phyloP scores from a whole-genome alignment of 2,329 filamentous ascomycete species.

The Gliomastix tumulicola region DNA sequence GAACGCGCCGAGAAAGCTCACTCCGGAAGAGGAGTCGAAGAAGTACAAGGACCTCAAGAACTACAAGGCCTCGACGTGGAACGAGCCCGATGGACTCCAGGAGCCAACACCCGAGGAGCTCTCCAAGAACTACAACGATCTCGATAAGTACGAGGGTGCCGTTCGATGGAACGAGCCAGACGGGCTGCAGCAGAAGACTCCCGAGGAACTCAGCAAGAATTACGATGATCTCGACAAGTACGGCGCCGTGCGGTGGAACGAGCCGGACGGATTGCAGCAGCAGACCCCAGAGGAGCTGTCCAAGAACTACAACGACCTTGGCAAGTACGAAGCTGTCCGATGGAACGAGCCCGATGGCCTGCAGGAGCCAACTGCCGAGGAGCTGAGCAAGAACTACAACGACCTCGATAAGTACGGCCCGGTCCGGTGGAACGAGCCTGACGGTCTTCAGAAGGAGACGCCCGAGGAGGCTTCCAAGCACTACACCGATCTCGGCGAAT shows the following conservation, averaged over 20 bases:
- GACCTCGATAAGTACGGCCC: conserved; percentile 31
- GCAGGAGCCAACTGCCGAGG: conserved; percentile 15
- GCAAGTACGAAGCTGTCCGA: conserved; percentile 14
- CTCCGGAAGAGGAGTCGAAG: conserved; percentile 20
- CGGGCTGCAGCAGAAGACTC: conserved; percentile 10
- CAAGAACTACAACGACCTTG: conserved; percentile 24
- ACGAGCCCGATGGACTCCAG: conserved; percentile 13
- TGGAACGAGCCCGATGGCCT: conserved; percentile 19
- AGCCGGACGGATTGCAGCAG: conserved; percentile 13
- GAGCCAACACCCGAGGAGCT: conserved; percentile 12
- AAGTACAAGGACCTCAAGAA: conserved; percentile 20
- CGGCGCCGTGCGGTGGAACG: conserved; percentile 17
- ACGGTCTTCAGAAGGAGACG: conserved; percentile 18
- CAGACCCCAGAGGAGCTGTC: conserved; percentile 14
- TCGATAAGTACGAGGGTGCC: conserved; percentile 17
- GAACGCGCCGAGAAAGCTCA: conserved; percentile 13
- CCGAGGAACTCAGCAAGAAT: conserved; percentile 23
- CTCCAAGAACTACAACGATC: conserved; percentile 22
- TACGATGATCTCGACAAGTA: conserved; percentile 23
- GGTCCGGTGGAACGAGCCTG: conserved; percentile 24
- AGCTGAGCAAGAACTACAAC: conserved; percentile 26
- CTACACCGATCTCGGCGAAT: conserved; percentile 26
- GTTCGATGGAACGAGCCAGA: conserved; percentile 16
- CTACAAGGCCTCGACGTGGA: conserved; percentile 19
- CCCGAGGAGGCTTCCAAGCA: conserved; percentile 24